A percentile compares a stretch with the other conserved stretches of the same genome.
Evolutionary conservation across 805 yeast genomes (phyloP).

Genomic region (Metschnikowia amazonensis): DNA sequence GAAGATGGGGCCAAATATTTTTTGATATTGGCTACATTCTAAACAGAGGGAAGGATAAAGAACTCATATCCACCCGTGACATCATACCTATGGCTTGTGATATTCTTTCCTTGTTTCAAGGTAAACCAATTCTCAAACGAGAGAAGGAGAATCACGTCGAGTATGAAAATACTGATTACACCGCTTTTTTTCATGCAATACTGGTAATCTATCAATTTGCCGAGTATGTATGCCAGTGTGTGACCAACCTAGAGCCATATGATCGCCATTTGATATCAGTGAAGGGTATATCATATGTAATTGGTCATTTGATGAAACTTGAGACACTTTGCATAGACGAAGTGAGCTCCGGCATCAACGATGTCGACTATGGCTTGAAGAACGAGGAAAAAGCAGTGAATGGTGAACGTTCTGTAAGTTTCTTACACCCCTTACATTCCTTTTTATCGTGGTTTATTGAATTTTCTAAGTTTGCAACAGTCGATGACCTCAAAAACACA

Average conservation of each 20-base stretch:
- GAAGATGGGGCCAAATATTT: slow-evolving; percentile 75
- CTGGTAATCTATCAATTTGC: slow-evolving; percentile 64
- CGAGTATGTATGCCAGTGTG: slow-evolving; percentile 49
- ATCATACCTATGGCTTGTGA: slow-evolving; percentile 62
- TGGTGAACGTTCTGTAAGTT: slow-evolving; percentile 50
- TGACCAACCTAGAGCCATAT: slow-evolving; percentile 23
- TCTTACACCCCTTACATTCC: slow-evolving; percentile 78
- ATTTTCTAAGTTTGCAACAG: slow-evolving; percentile 32
- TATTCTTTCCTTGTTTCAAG: slow-evolving; percentile 66
- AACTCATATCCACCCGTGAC: slow-evolving; percentile 40
- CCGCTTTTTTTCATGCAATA: slow-evolving; percentile 62
- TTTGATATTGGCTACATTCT: slow-evolving; percentile 76
- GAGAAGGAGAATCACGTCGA: slow-evolving; percentile 82
- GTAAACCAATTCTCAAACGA: slow-evolving; percentile 68
- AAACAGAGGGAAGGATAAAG: slow-evolving; percentile 59
- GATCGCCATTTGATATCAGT: slow-evolving; percentile 16
- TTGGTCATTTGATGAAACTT: slow-evolving; percentile 26
- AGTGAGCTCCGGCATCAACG: slow-evolving; percentile 7
- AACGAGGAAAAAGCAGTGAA: background rate
- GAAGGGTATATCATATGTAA: slow-evolving; percentile 30
- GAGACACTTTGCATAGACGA: slow-evolving; percentile 16
- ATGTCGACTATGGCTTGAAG: slow-evolving; percentile 18
- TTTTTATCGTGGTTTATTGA: slow-evolving; percentile 70
- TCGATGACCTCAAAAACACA: slow-evolving; percentile 13
- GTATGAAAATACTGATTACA: slow-evolving; percentile 83